These are phyloP conservation scores for Pichia gijzeniarum DNA, from an alignment of 805 yeast genomes.

Conservation along the genomic window DNA sequence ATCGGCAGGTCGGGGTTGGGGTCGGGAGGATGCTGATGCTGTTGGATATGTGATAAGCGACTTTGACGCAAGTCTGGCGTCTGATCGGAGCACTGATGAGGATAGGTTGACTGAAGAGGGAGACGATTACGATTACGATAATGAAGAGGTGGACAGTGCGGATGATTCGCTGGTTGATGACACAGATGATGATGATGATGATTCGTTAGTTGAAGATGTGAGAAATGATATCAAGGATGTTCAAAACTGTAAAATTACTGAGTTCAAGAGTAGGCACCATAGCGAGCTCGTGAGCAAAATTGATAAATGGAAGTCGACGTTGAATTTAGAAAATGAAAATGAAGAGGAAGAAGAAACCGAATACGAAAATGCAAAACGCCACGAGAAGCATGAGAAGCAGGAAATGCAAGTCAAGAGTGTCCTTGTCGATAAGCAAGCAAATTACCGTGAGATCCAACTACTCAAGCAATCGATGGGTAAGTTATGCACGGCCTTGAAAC, in stretches of 20 bases:
- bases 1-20: not conserved
- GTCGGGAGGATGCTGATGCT: constrained; percentile 3
- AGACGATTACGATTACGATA: not conserved
- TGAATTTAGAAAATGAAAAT: not conserved
- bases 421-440: not conserved
- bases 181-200: constrained; percentile 15
- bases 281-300: constrained; percentile 6
- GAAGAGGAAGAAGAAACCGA: not conserved
- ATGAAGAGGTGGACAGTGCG: constrained; percentile 17
- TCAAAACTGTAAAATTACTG: not conserved
- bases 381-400: not conserved
- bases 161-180: constrained; percentile 29
- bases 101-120: not conserved
- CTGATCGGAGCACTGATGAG: constrained; percentile 1
- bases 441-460: not conserved
- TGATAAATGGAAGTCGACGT: constrained; percentile 4
- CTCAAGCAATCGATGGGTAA: constrained; percentile 1
- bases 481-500: constrained; percentile 4
- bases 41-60: constrained; percentile 18
- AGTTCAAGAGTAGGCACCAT: not conserved
- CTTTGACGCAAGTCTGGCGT: constrained; percentile 9
- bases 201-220: constrained; percentile 2
- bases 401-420: not conserved
- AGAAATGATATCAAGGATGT: not conserved
- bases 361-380: not conserved